A percentile compares a stretch with the other conserved stretches of the same genome.
phyloP scores from a whole-genome alignment of 1,284 basidiomycete genomes.

The Volvariella volvacea region DNA sequence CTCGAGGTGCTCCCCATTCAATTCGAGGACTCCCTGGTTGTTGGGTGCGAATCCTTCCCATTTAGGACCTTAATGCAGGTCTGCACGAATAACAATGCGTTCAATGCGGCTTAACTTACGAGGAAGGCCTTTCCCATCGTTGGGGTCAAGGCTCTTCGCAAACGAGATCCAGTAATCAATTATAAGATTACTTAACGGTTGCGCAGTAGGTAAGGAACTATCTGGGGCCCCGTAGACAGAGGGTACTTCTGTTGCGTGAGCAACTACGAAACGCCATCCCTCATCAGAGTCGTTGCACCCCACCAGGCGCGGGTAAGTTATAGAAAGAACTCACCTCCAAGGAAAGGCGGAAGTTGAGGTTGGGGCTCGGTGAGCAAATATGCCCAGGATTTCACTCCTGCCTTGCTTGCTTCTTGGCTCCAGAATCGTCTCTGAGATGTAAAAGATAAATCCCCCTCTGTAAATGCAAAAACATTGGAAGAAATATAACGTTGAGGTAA shows the following conservation, averaged over 20 bases:
- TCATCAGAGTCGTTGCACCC: too few relatives aligned
- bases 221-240: conserved; percentile 30
- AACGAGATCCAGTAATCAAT: conserved; percentile 51
- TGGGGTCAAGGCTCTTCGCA: conserved; percentile 38
- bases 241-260: conserved; percentile 31
- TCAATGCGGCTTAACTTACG: conserved; percentile 20
- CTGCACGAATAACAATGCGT: not conserved
- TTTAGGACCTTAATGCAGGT: conserved; percentile 21
- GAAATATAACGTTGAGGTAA: not conserved
- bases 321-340: conserved; percentile 24
- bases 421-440: conserved; percentile 33
- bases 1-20: conserved; percentile 14
- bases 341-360: conserved; percentile 13
- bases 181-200: conserved; percentile 30
- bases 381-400: conserved; percentile 35
- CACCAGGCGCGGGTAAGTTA: too few relatives aligned
- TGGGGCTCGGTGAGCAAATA: conserved; percentile 45
- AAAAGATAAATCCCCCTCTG: conserved; percentile 36
- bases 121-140: conserved; percentile 34
- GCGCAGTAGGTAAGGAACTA: conserved; percentile 18
- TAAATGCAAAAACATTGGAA: not conserved
- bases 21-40: conserved; percentile 20
- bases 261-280: conserved; percentile 26
- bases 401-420: conserved; percentile 28
- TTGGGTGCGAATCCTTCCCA: conserved; percentile 28